Evolutionary conservation across 1,284 basidiomycete genomes (phyloP).

Genomic region (Pseudozyma hubeiensis): DNA sequence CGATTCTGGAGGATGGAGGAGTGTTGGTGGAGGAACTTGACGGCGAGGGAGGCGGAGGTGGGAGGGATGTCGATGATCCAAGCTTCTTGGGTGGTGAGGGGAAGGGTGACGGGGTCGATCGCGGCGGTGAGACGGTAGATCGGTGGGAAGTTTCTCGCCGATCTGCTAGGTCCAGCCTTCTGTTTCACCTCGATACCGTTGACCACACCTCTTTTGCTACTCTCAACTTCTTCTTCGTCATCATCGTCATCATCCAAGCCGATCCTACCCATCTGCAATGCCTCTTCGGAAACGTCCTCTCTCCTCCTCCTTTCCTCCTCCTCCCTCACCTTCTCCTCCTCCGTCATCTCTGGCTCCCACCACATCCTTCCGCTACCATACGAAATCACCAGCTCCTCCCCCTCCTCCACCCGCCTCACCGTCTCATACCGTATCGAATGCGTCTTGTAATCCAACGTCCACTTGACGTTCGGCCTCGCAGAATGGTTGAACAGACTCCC

Average conservation of each 20-base stretch:
- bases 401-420: slow-evolving; percentile 72
- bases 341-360: slow-evolving; percentile 52
- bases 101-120: slow-evolving; percentile 67
- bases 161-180: slow-evolving; percentile 25
- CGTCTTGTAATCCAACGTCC: slow-evolving; percentile 71
- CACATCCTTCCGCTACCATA: slow-evolving; percentile 73
- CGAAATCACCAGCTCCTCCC: slow-evolving; percentile 83
- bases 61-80: slow-evolving; percentile 86
- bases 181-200: slow-evolving; percentile 25
- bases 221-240: neutral
- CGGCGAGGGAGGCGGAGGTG: slow-evolving; percentile 31
- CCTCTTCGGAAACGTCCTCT: slow-evolving; percentile 11
- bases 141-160: slow-evolving; percentile 34
- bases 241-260: slow-evolving; percentile 25
- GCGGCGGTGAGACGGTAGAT: slow-evolving; percentile 68
- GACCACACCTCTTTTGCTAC: neutral
- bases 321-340: slow-evolving; percentile 10
- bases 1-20: slow-evolving; percentile 33
- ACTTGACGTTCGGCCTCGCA: slow-evolving; percentile 77
- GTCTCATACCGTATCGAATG: slow-evolving; percentile 79
- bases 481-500: slow-evolving; percentile 84
- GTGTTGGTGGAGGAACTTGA: slow-evolving; percentile 46
- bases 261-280: slow-evolving; percentile 17
- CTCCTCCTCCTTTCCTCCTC: slow-evolving; percentile 9
- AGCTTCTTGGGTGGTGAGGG: slow-evolving; percentile 74